Evolutionary conservation across 371 early-diverging fungal species (phyloP).

Genomic region (Apophysomyces sp.): DNA sequence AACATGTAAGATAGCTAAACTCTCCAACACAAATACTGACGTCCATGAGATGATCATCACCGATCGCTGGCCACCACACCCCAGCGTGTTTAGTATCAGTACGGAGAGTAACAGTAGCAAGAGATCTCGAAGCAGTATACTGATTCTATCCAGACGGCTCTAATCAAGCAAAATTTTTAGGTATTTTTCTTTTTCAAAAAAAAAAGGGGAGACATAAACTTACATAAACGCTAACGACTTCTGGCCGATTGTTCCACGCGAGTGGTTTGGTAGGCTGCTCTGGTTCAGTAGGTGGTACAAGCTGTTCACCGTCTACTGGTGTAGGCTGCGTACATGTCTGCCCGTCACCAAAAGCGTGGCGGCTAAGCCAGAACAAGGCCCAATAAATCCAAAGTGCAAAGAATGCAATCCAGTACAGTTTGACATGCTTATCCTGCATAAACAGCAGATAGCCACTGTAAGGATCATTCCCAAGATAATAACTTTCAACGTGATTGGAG

Average conservation of each 20-base stretch:
- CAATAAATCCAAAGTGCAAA: constrained; percentile 35
- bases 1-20: neutral
- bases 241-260: neutral
- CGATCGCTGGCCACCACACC: constrained; percentile 14
- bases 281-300: neutral
- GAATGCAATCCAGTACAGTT: constrained; percentile 38
- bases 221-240: neutral
- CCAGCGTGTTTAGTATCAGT: constrained; percentile 18
- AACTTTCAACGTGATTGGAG: too few relatives aligned
- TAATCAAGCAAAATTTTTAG: neutral
- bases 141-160: neutral
- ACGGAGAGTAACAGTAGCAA: constrained; percentile 14
- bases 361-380: constrained; percentile 34
- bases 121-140: constrained; percentile 18
- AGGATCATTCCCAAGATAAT: too few relatives aligned
- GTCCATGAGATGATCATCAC: constrained; percentile 18
- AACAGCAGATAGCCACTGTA: neutral
- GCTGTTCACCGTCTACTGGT: neutral
- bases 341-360: constrained; percentile 27
- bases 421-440: constrained; percentile 9
- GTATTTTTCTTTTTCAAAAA: too few relatives aligned
- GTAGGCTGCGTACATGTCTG: neutral
- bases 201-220: too few relatives aligned
- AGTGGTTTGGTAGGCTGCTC: neutral
- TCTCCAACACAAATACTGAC: constrained; percentile 1